A percentile compares a stretch with the other conserved stretches of the same genome.
These are phyloP conservation scores for Triangularia setosa DNA, from an alignment of 2,329 filamentous ascomycete genomes.

Conservation along the genomic window DNA sequence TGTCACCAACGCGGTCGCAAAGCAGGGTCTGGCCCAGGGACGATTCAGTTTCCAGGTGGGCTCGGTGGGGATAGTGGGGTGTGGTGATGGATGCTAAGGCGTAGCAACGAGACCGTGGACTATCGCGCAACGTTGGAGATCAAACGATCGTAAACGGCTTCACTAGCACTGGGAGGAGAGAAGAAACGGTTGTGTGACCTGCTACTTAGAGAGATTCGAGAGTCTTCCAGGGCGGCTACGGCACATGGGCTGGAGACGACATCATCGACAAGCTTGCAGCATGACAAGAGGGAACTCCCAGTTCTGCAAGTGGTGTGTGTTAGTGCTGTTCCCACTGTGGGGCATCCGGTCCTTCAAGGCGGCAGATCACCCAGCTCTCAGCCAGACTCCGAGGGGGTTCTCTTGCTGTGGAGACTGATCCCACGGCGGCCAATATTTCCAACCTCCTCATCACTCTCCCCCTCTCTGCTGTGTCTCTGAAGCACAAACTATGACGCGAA, in stretches of 20 bases:
- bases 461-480: not conserved
- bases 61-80: conserved; percentile 1
- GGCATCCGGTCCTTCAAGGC: conserved; percentile 1
- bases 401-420: too few species aligned
- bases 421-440: not conserved
- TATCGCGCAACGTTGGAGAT: not conserved
- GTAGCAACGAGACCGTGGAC: not conserved
- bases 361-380: not conserved
- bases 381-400: not conserved
- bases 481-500: not conserved
- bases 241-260: not conserved
- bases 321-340: not conserved
- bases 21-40: conserved; percentile 4
- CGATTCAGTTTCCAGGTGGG: conserved; percentile 4
- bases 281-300: not conserved
- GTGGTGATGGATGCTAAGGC: not conserved
- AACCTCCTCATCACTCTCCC: not conserved
- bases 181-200: not conserved
- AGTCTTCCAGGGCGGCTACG: not conserved
- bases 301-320: not conserved
- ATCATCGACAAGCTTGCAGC: conserved; percentile 8
- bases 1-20: not conserved
- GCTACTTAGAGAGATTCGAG: not conserved
- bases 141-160: not conserved
- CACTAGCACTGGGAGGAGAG: not conserved